Evolutionary conservation across 768 basidiomycete species (phyloP).

Genomic region (Infundibulicybe gibba): DNA sequence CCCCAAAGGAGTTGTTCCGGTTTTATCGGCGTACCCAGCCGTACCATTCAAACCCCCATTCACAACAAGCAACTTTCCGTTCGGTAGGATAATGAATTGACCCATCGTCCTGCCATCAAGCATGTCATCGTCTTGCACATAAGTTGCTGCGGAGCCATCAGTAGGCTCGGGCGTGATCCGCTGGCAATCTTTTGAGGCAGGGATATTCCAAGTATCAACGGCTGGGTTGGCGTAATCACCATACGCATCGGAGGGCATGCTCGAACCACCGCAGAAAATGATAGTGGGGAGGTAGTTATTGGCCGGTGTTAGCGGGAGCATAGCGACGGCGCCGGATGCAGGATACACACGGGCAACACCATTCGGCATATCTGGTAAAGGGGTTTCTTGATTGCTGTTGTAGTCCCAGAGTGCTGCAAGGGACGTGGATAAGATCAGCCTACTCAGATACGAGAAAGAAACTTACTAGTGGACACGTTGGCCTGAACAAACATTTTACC

Average conservation of each 20-base stretch:
- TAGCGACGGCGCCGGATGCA: conserved; percentile 81
- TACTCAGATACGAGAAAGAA: neutral
- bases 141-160: conserved; percentile 57
- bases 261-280: conserved; percentile 88
- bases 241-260: conserved; percentile 70
- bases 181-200: conserved; percentile 74
- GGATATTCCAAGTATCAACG: conserved; percentile 71
- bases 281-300: conserved; percentile 87
- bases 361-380: conserved; percentile 70
- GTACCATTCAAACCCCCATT: conserved; percentile 87
- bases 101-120: conserved; percentile 85
- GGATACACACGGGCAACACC: conserved; percentile 82
- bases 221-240: conserved; percentile 77
- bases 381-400: conserved; percentile 51
- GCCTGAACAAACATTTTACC: conserved; percentile 83
- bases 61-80: conserved; percentile 71
- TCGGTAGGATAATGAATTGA: conserved; percentile 81
- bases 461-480: conserved; percentile 72
- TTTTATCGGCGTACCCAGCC: conserved; percentile 66
- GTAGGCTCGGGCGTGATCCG: conserved; percentile 83
- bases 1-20: conserved; percentile 36
- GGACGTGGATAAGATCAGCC: neutral
- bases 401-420: conserved; percentile 48
- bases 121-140: conserved; percentile 75
- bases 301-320: conserved; percentile 87